Evolutionary conservation across 2,329 filamentous ascomycete species (phyloP).

Genomic region (Fusarium tricinctum): DNA sequence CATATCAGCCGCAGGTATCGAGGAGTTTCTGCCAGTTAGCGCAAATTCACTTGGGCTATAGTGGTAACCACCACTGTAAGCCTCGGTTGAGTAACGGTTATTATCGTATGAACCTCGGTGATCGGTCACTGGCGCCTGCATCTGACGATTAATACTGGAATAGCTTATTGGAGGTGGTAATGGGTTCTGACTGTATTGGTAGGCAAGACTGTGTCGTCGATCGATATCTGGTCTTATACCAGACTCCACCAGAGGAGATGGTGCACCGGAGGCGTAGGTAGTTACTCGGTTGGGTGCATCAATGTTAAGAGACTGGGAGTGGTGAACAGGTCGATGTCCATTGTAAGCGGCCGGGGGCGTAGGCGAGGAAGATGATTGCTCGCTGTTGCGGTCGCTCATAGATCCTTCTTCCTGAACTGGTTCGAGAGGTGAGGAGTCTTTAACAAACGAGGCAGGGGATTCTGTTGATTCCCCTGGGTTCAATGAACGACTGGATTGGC

Average conservation of each 20-base stretch:
- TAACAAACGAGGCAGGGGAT: conserved; percentile 36
- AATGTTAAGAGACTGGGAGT: conserved; percentile 27
- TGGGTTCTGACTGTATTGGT: conserved; percentile 47
- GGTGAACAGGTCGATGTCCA: conserved; percentile 18
- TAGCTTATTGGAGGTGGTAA: conserved; percentile 30
- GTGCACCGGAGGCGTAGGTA: conserved; percentile 22
- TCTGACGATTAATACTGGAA: conserved; percentile 42
- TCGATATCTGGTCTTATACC: conserved; percentile 23
- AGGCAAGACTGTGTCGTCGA: conserved; percentile 38
- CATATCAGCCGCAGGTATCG: conserved; percentile 4
- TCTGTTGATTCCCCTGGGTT: conserved; percentile 40
- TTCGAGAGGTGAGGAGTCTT: conserved; percentile 48
- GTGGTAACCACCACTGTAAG: conserved; percentile 4
- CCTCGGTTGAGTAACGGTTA: conserved; percentile 1
- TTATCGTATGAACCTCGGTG: conserved; percentile 38
- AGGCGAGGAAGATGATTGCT: conserved; percentile 32
- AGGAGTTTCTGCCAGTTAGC: conserved; percentile 24
- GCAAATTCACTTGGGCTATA: conserved; percentile 18
- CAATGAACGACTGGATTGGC: conserved; percentile 20
- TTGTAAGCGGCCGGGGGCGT: conserved; percentile 32
- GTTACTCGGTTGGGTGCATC: conserved; percentile 11
- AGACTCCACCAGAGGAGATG: conserved; percentile 22
- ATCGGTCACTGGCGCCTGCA: conserved; percentile 39
- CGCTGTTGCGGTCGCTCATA: conserved; percentile 30
- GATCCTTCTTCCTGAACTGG: conserved; percentile 45